Conservation (phyloP, 148 eudicot genomes). For the Dianthus caryophyllus region DNA sequence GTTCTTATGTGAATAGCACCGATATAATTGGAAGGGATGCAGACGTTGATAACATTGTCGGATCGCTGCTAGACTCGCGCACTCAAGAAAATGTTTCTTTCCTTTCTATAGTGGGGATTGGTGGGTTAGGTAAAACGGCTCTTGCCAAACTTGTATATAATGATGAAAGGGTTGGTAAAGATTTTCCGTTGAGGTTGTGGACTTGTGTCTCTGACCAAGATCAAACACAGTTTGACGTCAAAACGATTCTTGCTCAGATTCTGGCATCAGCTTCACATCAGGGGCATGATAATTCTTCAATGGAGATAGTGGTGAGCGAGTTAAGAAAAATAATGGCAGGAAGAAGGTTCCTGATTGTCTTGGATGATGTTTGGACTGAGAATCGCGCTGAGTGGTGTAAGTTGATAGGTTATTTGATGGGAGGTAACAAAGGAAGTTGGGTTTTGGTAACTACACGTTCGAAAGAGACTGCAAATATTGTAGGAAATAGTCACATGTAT, state of each 20-base stretch:
- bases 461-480: not conserved
- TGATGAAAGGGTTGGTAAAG: not conserved
- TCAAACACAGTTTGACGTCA: not conserved
- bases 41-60: not conserved
- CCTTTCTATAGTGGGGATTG: not conserved
- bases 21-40: constrained; percentile 1
- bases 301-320: not conserved
- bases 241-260: constrained; percentile 1
- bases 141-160: not conserved
- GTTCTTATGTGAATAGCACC: not conserved
- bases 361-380: constrained; percentile 12
- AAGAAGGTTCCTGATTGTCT: not conserved
- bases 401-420: constrained; percentile 3
- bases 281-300: too few species aligned
- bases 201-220: constrained; percentile 5
- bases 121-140: constrained; percentile 4
- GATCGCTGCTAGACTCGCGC: not conserved
- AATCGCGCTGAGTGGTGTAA: not conserved
- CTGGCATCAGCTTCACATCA: not conserved
- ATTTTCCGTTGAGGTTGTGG: constrained; percentile 5
- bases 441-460: constrained; percentile 9
- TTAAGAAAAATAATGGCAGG: not conserved
- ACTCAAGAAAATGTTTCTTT: not conserved
- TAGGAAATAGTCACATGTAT: not conserved
- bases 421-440: not conserved